Evolutionary conservation across 257 asterid species (phyloP).

Genomic region (Plectranthus barbatus): DNA sequence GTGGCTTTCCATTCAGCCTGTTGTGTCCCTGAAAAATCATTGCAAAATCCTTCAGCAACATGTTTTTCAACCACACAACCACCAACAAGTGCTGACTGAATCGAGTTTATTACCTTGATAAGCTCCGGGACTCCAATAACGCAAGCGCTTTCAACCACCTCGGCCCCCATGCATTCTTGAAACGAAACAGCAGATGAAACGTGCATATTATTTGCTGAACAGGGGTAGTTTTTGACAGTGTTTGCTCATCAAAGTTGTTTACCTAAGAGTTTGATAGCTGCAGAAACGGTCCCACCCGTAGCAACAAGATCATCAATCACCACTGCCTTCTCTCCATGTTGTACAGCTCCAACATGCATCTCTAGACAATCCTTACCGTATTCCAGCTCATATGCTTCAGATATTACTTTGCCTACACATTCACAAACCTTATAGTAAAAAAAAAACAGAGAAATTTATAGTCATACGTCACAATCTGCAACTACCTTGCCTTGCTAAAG

Average conservation of each 20-base stretch:
- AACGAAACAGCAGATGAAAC: neutral
- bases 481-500: no score
- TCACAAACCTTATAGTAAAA: neutral
- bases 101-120: constrained; percentile 60
- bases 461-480: no score
- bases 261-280: constrained; percentile 75
- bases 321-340: constrained; percentile 53
- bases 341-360: constrained; percentile 69
- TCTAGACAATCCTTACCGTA: constrained; percentile 73
- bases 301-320: constrained; percentile 82
- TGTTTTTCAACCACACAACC: no score
- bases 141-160: constrained; percentile 76
- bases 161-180: constrained; percentile 58
- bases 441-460: no score
- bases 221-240: neutral
- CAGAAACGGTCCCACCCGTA: constrained; percentile 78
- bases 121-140: constrained; percentile 66
- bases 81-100: no score
- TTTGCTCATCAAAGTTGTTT: neutral
- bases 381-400: constrained; percentile 65
- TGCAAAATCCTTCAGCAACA: neutral
- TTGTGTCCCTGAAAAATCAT: constrained; percentile 34
- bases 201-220: neutral
- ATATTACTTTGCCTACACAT: constrained; percentile 48
- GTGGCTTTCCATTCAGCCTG: constrained; percentile 61